A percentile compares a stretch with the other conserved stretches of the same genome.
phyloP scores from a whole-genome alignment of 306 rosid genomes.

The Malus sylvestris region DNA sequence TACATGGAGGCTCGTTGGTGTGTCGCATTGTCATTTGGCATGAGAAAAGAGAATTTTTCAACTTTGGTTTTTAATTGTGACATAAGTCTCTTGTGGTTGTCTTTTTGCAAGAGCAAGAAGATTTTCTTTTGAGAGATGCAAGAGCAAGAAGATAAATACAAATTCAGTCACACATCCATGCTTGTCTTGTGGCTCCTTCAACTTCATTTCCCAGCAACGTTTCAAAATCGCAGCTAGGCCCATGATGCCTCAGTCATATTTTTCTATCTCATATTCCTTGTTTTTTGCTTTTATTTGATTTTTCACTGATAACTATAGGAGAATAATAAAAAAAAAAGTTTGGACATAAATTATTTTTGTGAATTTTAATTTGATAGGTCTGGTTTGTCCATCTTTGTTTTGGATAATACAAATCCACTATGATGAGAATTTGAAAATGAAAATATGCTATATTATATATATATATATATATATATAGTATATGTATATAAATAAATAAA shows the following conservation, averaged over 20 bases:
- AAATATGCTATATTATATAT: no score
- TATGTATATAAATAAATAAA: no score
- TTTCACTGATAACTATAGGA: not conserved
- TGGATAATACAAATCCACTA: not conserved
- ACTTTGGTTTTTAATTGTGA: not conserved
- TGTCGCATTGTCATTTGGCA: not conserved
- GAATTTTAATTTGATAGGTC: not conserved
- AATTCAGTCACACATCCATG: not conserved
- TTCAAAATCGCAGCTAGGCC: not conserved
- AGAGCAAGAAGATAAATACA: not conserved
- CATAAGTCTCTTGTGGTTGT: not conserved
- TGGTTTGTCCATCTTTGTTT: not conserved
- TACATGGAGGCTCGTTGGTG: not conserved
- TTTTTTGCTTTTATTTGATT: not conserved
- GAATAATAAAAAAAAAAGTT: not conserved
- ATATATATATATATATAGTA: no score
- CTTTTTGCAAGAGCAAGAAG: not conserved
- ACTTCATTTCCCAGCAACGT: not conserved
- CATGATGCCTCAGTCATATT: not conserved
- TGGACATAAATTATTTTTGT: not conserved
- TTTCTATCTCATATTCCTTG: not conserved
- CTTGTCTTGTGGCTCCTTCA: not conserved
- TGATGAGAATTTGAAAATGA: not conserved
- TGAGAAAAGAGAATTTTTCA: not conserved
- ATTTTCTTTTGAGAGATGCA: not conserved